phyloP scores from a whole-genome alignment of 352 stramenopile genomes.

The Globisporangium ultimum region DNA sequence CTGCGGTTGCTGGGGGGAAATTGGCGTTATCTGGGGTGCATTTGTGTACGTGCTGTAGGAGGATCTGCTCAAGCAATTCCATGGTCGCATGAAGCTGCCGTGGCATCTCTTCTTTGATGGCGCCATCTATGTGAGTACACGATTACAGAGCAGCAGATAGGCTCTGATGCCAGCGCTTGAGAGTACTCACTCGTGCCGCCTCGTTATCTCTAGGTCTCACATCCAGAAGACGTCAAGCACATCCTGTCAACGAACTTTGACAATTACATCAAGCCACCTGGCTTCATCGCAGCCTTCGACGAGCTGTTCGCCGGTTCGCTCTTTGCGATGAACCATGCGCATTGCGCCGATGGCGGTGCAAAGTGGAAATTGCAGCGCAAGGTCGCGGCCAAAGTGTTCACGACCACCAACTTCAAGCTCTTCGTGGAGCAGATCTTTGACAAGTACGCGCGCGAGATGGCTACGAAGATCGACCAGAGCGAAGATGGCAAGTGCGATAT shows the following conservation, averaged over 20 bases:
- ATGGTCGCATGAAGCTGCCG: slow-evolving; percentile 58
- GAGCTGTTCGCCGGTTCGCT: slow-evolving; percentile 66
- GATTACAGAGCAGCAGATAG: too few species aligned
- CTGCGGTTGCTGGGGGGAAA: neutral
- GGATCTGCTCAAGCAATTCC: slow-evolving; percentile 31
- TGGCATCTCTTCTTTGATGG: slow-evolving; percentile 66
- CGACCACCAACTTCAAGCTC: slow-evolving; percentile 44
- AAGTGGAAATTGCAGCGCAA: slow-evolving; percentile 75
- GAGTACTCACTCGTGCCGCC: neutral
- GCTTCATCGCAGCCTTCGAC: slow-evolving; percentile 56
- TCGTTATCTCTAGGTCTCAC: slow-evolving; percentile 27
- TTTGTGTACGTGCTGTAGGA: slow-evolving; percentile 13
- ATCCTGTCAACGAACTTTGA: slow-evolving; percentile 54
- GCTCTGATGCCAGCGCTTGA: neutral
- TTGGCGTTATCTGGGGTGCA: neutral
- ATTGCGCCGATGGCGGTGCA: slow-evolving; percentile 40
- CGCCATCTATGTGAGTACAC: slow-evolving; percentile 37
- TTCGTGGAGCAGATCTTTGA: slow-evolving; percentile 44
- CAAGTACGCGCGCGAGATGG: slow-evolving; percentile 28
- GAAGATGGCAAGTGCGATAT: slow-evolving; percentile 30
- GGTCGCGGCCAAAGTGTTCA: slow-evolving; percentile 84
- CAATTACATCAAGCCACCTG: slow-evolving; percentile 69
- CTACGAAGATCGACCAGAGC: slow-evolving; percentile 5
- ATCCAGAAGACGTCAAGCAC: slow-evolving; percentile 54
- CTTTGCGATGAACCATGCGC: slow-evolving; percentile 57